phyloP scores from a whole-genome alignment of 768 basidiomycete genomes.

The Auriscalpium vulgare region DNA sequence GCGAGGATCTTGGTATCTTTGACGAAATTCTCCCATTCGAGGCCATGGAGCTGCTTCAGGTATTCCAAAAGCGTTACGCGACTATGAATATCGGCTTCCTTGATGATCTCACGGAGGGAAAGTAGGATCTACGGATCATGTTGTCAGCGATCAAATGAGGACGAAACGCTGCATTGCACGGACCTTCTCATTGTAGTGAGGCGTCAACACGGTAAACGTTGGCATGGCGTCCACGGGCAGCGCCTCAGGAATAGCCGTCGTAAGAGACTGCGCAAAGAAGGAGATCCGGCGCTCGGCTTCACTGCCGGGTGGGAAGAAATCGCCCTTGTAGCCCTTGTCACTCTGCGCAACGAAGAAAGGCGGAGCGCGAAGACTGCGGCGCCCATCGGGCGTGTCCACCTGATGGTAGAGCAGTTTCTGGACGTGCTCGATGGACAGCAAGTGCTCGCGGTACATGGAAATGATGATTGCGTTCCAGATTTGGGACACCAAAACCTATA shows the following conservation, averaged over 20 bases:
- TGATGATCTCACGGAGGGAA: conserved; percentile 95
- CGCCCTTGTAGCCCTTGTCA: conserved; percentile 75
- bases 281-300: conserved; percentile 97
- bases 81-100: conserved; percentile 95
- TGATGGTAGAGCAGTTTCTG: conserved; percentile 98
- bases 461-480: conserved; percentile 99
- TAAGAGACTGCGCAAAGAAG: conserved; percentile 97
- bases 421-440: conserved; percentile 98
- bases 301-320: conserved; percentile 91
- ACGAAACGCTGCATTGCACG: conserved; percentile 6
- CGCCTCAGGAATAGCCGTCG: conserved; percentile 89
- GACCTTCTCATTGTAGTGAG: conserved; percentile 98
- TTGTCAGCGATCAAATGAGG: neutral
- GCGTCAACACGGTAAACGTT: conserved; percentile 96
- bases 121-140: conserved; percentile 61
- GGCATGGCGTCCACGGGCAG: conserved; percentile 99
- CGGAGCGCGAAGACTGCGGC: conserved; percentile 87
- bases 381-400: conserved; percentile 80
- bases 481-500: conserved; percentile 90
- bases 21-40: conserved; percentile 99
- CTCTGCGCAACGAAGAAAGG: conserved; percentile 97
- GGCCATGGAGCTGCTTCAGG: conserved; percentile 93
- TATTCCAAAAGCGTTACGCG: conserved; percentile 97
- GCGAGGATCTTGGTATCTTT: conserved; percentile 99
- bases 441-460: conserved; percentile 98